These are phyloP conservation scores for Priceomyces carsonii DNA, from an alignment of 805 yeast genomes.

Conservation along the genomic window DNA sequence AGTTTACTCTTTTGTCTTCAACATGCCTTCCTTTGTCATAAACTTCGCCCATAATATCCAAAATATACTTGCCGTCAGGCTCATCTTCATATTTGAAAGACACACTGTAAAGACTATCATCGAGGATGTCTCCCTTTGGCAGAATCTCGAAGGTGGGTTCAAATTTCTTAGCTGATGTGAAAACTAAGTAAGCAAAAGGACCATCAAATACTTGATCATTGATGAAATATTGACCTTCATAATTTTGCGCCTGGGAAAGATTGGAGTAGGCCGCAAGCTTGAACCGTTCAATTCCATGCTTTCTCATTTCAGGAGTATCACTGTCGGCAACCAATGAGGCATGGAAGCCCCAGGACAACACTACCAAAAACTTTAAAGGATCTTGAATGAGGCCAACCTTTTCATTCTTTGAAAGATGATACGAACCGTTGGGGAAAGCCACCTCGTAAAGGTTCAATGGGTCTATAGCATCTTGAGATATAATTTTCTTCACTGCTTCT, in stretches of 20 bases:
- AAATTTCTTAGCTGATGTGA: constrained; percentile 55
- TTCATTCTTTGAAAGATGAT: constrained; percentile 20
- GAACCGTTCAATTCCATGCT: constrained; percentile 67
- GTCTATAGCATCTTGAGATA: constrained; percentile 12
- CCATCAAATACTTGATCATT: constrained; percentile 22
- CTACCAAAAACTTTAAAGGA: constrained; percentile 52
- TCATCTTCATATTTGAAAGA: constrained; percentile 40
- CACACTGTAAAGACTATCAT: constrained; percentile 45
- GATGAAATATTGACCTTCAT: constrained; percentile 42
- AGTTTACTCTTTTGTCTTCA: constrained; percentile 47
- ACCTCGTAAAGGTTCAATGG: constrained; percentile 49
- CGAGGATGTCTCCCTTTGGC: constrained; percentile 53
- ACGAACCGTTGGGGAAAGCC: constrained; percentile 38
- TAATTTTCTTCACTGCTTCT: constrained; percentile 17
- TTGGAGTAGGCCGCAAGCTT: constrained; percentile 63
- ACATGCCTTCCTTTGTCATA: constrained; percentile 60
- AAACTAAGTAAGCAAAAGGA: constrained; percentile 59
- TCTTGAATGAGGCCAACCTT: constrained; percentile 9
- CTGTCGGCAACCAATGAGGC: constrained; percentile 82
- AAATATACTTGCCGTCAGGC: constrained; percentile 28
- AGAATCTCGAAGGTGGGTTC: constrained; percentile 65
- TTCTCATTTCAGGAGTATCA: constrained; percentile 65
- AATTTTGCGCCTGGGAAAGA: constrained; percentile 50
- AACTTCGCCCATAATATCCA: constrained; percentile 58
- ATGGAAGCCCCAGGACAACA: constrained; percentile 83